These are phyloP conservation scores for Monosporascus ibericus DNA, from an alignment of 2,329 filamentous ascomycete species.

Conservation along the genomic window DNA sequence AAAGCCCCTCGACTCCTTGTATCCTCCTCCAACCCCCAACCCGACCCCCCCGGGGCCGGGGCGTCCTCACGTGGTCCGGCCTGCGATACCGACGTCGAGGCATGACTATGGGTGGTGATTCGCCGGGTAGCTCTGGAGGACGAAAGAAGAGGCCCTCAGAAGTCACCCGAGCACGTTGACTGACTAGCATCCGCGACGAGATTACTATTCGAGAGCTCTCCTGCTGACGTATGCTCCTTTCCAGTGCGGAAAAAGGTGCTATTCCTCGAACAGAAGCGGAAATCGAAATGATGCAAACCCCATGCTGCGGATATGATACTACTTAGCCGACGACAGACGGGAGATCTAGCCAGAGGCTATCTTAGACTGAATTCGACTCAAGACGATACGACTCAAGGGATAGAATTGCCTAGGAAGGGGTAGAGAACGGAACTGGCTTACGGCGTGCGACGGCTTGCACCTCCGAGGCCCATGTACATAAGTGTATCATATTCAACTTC, in stretches of 20 bases:
- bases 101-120: too few species aligned
- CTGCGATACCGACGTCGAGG: too few species aligned
- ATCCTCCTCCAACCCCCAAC: not conserved
- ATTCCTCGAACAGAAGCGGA: slow-evolving; percentile 89
- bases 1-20: not conserved
- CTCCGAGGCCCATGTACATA: not conserved
- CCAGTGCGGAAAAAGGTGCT: slow-evolving; percentile 90
- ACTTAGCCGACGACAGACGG: not conserved
- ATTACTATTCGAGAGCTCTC: too few species aligned
- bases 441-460: not conserved
- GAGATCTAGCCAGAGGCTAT: not conserved
- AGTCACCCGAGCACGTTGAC: too few species aligned
- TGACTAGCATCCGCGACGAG: too few species aligned
- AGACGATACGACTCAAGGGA: not conserved
- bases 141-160: too few species aligned
- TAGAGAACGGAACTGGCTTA: not conserved
- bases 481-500: not conserved
- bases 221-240: slow-evolving; percentile 2
- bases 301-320: not conserved
- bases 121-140: too few species aligned
- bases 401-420: not conserved
- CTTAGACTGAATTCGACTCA: not conserved
- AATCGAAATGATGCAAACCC: slow-evolving; percentile 45
- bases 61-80: not conserved
- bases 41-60: not conserved